Conservation (phyloP, 768 basidiomycete species). For the Cystoderma amianthinum region DNA sequence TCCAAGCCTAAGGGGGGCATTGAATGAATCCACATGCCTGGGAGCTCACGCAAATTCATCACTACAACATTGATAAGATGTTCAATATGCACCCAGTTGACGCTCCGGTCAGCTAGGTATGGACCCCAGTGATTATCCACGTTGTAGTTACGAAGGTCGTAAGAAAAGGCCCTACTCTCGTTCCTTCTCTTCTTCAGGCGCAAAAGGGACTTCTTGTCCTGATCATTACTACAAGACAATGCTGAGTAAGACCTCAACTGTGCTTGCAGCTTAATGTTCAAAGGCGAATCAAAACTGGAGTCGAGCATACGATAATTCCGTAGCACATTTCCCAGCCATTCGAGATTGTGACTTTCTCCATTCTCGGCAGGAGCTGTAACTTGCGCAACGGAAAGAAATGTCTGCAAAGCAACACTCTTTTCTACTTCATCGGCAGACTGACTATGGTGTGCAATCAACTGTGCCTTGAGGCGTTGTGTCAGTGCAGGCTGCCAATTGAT, state of each 20-base stretch:
- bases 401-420: background rate
- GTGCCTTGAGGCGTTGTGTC: background rate
- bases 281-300: slow-evolving; percentile 1
- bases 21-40: slow-evolving; percentile 23
- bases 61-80: slow-evolving; percentile 48
- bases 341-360: background rate
- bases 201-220: slow-evolving; percentile 16
- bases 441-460: background rate
- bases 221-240: slow-evolving; percentile 29
- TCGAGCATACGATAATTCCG: slow-evolving; percentile 1
- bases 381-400: background rate
- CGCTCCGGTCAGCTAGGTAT: slow-evolving; percentile 29
- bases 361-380: background rate
- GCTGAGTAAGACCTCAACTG: slow-evolving; percentile 43
- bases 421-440: background rate
- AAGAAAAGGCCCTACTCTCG: slow-evolving; percentile 50
- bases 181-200: slow-evolving; percentile 29
- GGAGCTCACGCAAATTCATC: slow-evolving; percentile 44
- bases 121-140: slow-evolving; percentile 53
- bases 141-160: slow-evolving; percentile 57
- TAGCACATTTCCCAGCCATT: background rate
- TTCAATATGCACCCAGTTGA: slow-evolving; percentile 63
- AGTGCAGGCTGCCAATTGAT: background rate
- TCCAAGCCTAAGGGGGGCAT: slow-evolving; percentile 45
- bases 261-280: slow-evolving; percentile 25